Base-by-base conservation (phyloP, 305 asterid genomes). In the Rubia balearica region DNA sequence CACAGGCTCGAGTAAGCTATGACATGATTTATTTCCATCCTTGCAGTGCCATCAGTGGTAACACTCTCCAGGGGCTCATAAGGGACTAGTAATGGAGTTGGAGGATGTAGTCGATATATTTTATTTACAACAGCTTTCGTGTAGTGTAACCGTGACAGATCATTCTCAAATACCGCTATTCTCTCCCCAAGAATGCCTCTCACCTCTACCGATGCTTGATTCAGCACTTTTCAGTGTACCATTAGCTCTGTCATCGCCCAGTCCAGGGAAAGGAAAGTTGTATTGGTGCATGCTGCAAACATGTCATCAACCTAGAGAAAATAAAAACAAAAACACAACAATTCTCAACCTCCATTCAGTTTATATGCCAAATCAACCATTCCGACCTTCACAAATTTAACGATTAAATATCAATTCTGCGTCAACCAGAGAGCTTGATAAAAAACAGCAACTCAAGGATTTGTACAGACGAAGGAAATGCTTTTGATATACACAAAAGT, bases 121-220 rank as follows among this genome's bases (percentile, higher is more conserved):
- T 88, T 90, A 75, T 88, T 88, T 43, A 88, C 62, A 5, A 88
- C 82, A 16, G 88, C 88, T 81, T 71, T 85, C 78, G 80, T 68
- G 82, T 85, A 88, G 5, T 59, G 75, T 51, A 83, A 40, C 21
- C 71, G 78, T 59, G 81, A 74, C 21, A 88, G 64, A 76, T 86
- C 89, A 13, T 46, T 21, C 68, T 84, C 86, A 0, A 82, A 69
- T 24, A 85, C 79, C 1, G 40, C n/a, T 76, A 61, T 67, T 42
- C 75, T 77, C 8, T 64, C 81, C 19, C 84, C 81, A 2, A 82
- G 84, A 19, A 82, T 21, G 0, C 64, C 72, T 72, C 88, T 77
- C 46, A 86, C 78, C 80, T 86, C 94, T 1, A 79, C 71, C 36
- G 81, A 85, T 46, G 75, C 83, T 65, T 64, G 86, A 70, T 73